Conservation (phyloP, 1,284 basidiomycete species). For the Cryptococcus hybrid region DNA sequence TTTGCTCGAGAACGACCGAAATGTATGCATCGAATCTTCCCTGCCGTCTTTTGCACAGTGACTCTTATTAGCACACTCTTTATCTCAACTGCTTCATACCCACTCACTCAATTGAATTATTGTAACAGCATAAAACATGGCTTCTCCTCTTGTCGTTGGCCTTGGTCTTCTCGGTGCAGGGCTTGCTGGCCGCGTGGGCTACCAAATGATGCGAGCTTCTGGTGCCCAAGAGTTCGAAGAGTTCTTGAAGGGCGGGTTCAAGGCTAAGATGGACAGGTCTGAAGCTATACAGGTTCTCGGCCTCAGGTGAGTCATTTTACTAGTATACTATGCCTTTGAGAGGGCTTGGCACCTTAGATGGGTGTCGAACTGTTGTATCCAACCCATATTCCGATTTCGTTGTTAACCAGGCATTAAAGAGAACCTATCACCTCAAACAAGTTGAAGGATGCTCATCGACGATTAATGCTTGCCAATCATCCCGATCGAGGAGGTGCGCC, state of each 20-base stretch:
- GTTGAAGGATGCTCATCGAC: slow-evolving; percentile 85
- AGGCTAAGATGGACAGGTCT: slow-evolving; percentile 89
- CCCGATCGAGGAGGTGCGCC: slow-evolving; percentile 95
- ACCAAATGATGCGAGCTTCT: slow-evolving; percentile 52
- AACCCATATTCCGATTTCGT: background rate
- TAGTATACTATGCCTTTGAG: background rate
- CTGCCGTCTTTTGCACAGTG: too few species aligned
- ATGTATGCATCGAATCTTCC: too few species aligned
- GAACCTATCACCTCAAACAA: slow-evolving; percentile 68
- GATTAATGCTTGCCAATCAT: slow-evolving; percentile 93
- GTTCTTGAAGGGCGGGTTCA: slow-evolving; percentile 93
- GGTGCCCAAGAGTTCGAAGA: slow-evolving; percentile 65
- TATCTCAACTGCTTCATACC: background rate
- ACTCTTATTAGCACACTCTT: too few species aligned
- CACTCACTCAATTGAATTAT: background rate
- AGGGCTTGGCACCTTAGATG: too few species aligned
- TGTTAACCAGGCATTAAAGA: too few species aligned
- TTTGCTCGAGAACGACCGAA: too few species aligned
- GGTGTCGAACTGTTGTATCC: background rate
- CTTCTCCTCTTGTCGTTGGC: slow-evolving; percentile 70
- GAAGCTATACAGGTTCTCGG: slow-evolving; percentile 91
- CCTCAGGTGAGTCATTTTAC: slow-evolving; percentile 65
- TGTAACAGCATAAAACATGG: too few species aligned
- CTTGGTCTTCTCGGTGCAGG: slow-evolving; percentile 77
- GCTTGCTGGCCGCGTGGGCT: slow-evolving; percentile 67